A percentile compares a stretch with the other conserved stretches of the same genome.
Evolutionary conservation across 805 yeast genomes (phyloP).

Genomic region (Scheffersomyces spartinae): DNA sequence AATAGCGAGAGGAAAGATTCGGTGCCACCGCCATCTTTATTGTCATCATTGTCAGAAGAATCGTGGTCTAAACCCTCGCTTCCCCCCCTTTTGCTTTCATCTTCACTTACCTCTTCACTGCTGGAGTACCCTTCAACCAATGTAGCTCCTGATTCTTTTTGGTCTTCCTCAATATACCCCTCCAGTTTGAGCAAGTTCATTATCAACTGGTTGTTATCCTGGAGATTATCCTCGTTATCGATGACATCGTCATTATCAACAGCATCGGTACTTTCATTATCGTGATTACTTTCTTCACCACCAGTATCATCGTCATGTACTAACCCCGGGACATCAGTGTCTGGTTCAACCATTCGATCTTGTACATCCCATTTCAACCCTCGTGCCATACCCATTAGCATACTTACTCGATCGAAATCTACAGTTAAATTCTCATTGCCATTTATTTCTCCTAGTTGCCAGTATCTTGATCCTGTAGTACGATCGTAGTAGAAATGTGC

Average conservation of each 20-base stretch:
- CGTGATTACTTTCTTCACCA: constrained; percentile 1
- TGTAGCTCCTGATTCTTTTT: constrained; percentile 1
- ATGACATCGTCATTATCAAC: constrained; percentile 2
- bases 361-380: no score
- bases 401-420: no score
- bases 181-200: neutral
- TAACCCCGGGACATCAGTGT: constrained; percentile 8
- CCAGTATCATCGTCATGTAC: constrained; percentile 6
- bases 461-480: no score
- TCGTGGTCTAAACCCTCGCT: no score
- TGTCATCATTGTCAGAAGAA: no score
- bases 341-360: constrained; percentile 3
- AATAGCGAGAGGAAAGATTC: constrained; percentile 18
- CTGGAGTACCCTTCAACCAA: constrained; percentile 1
- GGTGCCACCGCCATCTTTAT: no score
- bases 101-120: constrained; percentile 2
- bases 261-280: constrained; percentile 2
- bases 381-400: no score
- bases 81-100: constrained; percentile 5
- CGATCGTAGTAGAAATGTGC: no score
- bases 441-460: constrained; percentile 1
- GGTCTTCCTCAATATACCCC: no score
- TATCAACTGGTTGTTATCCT: neutral
- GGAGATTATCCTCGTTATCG: constrained; percentile 2
- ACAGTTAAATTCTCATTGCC: no score